These are phyloP conservation scores for Penicillium coffeae DNA, from an alignment of 495 filamentous ascomycete genomes.

Conservation along the genomic window DNA sequence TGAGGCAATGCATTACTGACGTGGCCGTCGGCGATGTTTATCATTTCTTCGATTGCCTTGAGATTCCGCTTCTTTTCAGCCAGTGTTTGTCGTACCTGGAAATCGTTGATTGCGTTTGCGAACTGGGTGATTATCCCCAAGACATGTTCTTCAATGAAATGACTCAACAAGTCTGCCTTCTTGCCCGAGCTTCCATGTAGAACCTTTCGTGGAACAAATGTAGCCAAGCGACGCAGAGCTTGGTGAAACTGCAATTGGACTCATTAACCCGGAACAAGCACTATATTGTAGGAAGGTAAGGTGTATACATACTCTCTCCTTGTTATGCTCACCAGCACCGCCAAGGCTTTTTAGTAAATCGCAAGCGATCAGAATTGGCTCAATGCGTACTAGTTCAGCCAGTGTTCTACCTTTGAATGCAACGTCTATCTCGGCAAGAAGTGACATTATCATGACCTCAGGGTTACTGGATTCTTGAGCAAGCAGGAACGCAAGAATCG, in stretches of 20 bases:
- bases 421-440: conserved; percentile 61
- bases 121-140: conserved; percentile 85
- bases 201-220: conserved; percentile 54
- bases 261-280: neutral
- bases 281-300: neutral
- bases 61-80: conserved; percentile 72
- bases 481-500: conserved; percentile 75
- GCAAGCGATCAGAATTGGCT: conserved; percentile 69
- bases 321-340: conserved; percentile 60
- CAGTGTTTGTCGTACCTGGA: conserved; percentile 50
- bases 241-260: conserved; percentile 42
- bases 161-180: conserved; percentile 54
- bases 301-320: conserved; percentile 45
- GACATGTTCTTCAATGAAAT: conserved; percentile 81
- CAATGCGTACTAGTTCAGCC: conserved; percentile 65
- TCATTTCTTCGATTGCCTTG: conserved; percentile 82
- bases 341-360: conserved; percentile 81
- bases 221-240: conserved; percentile 66
- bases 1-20: conserved; percentile 80
- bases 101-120: conserved; percentile 75
- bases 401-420: conserved; percentile 64
- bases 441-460: conserved; percentile 63
- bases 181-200: conserved; percentile 48
- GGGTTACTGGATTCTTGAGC: conserved; percentile 64
- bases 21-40: conserved; percentile 64